Evolutionary conservation across 1,284 basidiomycete species (phyloP).

Genomic region (Cryptococcus amylolentus): DNA sequence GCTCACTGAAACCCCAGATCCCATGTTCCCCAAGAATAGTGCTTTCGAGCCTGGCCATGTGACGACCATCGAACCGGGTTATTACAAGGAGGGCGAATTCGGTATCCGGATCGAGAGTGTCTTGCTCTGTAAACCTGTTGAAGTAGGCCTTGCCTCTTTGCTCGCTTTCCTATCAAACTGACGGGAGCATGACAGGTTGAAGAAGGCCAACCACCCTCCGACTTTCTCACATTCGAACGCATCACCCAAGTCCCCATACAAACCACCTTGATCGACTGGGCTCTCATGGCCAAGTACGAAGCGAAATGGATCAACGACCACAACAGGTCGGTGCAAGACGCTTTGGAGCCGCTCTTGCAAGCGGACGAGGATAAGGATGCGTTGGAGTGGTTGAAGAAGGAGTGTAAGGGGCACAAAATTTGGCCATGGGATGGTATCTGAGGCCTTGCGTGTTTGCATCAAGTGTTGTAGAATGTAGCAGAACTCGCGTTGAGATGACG

Average conservation of each 20-base stretch:
- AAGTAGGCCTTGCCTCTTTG: constrained; percentile 52
- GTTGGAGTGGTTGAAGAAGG: constrained; percentile 45
- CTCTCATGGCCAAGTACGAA: constrained; percentile 79
- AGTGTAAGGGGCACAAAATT: constrained; percentile 43
- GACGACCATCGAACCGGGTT: constrained; percentile 66
- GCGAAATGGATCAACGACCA: constrained; percentile 88
- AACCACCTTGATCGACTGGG: constrained; percentile 80
- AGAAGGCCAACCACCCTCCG: constrained; percentile 10
- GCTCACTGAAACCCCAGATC: constrained; percentile 11
- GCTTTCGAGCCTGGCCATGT: constrained; percentile 77
- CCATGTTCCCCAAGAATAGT: constrained; percentile 45
- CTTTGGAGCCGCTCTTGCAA: constrained; percentile 64
- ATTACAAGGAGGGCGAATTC: constrained; percentile 72
- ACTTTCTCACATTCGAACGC: constrained; percentile 82
- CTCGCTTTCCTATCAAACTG: background rate
- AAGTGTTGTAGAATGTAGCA: no score
- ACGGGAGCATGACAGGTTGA: background rate
- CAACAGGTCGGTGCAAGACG: constrained; percentile 71
- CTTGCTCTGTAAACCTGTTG: constrained; percentile 64
- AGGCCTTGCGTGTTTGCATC: no score
- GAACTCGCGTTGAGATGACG: background rate
- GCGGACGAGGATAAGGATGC: constrained; percentile 41
- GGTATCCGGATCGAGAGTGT: constrained; percentile 89
- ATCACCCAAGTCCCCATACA: constrained; percentile 91
- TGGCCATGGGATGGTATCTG: constrained; percentile 38